phyloP scores from a whole-genome alignment of 352 stramenopile species.

The Phytopythium litorale region DNA sequence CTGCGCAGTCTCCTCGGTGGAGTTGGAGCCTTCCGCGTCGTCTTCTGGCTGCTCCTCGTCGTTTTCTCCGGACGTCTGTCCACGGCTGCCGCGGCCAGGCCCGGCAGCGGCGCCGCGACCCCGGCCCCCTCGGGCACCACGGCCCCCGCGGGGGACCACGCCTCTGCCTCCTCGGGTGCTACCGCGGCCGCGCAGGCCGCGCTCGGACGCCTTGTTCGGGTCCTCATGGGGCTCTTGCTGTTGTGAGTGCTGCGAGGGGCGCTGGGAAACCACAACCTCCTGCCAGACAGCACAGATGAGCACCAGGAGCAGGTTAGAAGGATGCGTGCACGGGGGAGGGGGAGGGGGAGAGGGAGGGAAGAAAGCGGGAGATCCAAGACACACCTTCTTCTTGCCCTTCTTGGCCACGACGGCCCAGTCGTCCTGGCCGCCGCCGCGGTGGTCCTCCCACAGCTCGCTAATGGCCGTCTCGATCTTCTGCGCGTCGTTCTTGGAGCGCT shows the following conservation, averaged over 20 bases:
- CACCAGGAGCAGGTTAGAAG: background rate
- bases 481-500: constrained; percentile 70
- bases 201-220: constrained; percentile 19
- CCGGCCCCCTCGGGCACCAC: constrained; percentile 38
- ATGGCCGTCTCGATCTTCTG: constrained; percentile 68
- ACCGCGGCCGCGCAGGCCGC: constrained; percentile 34
- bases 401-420: constrained; percentile 82
- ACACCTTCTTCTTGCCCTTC: constrained; percentile 74
- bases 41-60: constrained; percentile 43
- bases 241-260: constrained; percentile 37
- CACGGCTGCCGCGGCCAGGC: constrained; percentile 18
- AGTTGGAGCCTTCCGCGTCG: constrained; percentile 31
- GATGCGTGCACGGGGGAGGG: background rate
- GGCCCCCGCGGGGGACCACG: constrained; percentile 39
- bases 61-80: constrained; percentile 27
- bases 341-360: background rate
- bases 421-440: constrained; percentile 54
- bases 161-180: constrained; percentile 47
- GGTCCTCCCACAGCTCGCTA: constrained; percentile 83
- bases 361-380: background rate
- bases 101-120: constrained; percentile 31
- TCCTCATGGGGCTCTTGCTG: constrained; percentile 27
- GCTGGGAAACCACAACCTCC: constrained; percentile 19
- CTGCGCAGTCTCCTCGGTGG: constrained; percentile 19
- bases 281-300: background rate